These are phyloP conservation scores for Corchorus olitorius DNA, from an alignment of 345 rosid species.

Conservation along the genomic window DNA sequence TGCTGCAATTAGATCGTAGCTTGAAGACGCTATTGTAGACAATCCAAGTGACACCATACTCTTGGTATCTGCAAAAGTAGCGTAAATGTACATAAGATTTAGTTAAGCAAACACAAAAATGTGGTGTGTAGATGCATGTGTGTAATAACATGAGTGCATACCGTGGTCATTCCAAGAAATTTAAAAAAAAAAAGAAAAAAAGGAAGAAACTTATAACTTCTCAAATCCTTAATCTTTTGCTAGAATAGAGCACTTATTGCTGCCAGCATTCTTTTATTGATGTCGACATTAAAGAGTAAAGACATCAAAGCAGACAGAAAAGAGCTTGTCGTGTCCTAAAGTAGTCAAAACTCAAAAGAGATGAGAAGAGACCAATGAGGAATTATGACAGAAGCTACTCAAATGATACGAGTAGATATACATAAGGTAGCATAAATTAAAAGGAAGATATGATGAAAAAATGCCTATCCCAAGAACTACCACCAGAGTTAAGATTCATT, in stretches of 20 bases:
- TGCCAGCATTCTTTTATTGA: no score
- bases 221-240: neutral
- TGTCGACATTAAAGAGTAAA: no score
- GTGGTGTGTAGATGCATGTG: neutral
- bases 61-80: conserved; percentile 61
- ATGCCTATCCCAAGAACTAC: neutral
- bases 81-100: conserved; percentile 14
- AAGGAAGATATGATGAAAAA: neutral
- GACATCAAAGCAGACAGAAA: neutral
- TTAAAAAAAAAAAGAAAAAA: no score
- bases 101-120: neutral
- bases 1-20: conserved; percentile 55
- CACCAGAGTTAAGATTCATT: neutral
- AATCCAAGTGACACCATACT: conserved; percentile 88
- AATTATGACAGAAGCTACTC: neutral
- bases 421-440: neutral
- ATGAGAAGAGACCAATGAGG: neutral
- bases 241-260: neutral
- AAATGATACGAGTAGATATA: neutral
- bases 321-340: neutral
- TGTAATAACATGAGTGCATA: neutral
- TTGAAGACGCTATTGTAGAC: conserved; percentile 61
- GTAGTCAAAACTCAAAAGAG: neutral
- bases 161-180: neutral
- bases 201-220: neutral